These are phyloP conservation scores for Trichoderma endophyticum DNA, from an alignment of 2,329 filamentous ascomycete species.

Conservation along the genomic window DNA sequence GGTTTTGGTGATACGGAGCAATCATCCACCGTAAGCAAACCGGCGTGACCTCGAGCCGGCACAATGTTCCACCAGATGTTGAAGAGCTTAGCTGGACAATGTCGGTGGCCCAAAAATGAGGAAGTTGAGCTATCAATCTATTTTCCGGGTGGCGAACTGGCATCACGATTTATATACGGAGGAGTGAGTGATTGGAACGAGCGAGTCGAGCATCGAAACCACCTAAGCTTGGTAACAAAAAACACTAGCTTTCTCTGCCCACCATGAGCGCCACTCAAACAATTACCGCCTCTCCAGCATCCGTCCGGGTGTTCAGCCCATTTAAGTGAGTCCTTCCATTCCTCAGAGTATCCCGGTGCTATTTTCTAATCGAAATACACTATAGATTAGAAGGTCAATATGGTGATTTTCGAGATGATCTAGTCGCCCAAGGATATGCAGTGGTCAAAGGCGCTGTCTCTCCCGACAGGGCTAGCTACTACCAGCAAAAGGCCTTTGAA, in stretches of 20 bases:
- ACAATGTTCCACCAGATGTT: background rate
- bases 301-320: background rate
- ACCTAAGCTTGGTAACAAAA: background rate
- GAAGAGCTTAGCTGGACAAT: background rate
- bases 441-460: background rate
- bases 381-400: background rate
- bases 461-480: background rate
- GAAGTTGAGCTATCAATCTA: background rate
- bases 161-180: background rate
- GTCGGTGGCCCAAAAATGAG: background rate
- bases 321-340: background rate
- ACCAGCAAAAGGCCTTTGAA: background rate
- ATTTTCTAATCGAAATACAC: background rate
- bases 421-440: background rate
- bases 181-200: background rate
- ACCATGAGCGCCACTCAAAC: background rate
- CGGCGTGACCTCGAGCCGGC: background rate
- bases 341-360: accelerated
- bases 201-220: background rate
- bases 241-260: background rate
- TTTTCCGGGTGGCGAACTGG: background rate
- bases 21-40: background rate
- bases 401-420: background rate
- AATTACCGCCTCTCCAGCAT: background rate
- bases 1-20: background rate